Percentiles rank a stretch among this genome's conserved stretches.
These are phyloP conservation scores for Rhizoclosmatium sp. DNA, from an alignment of 192 early-diverging fungal genomes.

Conservation along the genomic window DNA sequence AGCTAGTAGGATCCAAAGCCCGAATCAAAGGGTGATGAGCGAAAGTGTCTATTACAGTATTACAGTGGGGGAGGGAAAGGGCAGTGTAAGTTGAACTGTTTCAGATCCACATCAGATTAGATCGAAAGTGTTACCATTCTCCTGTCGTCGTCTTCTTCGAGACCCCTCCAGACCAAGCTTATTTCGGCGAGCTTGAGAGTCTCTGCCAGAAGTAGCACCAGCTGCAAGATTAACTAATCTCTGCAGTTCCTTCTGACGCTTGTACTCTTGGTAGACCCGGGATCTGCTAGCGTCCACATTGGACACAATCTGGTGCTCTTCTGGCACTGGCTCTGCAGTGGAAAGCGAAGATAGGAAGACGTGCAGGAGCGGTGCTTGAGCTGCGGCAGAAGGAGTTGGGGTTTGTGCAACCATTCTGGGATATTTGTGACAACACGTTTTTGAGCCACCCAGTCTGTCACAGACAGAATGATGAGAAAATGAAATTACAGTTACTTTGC, in stretches of 20 bases:
- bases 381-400: neutral
- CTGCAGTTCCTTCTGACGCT: conserved; percentile 5
- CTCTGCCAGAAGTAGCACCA: neutral
- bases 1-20: neutral
- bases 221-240: neutral
- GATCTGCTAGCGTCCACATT: neutral
- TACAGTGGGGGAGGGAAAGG: neutral
- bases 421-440: too few species aligned
- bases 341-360: neutral
- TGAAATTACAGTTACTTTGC: too few species aligned
- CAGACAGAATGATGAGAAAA: too few species aligned
- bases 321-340: neutral
- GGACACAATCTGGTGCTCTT: neutral
- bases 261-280: neutral
- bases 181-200: neutral
- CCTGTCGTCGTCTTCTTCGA: neutral
- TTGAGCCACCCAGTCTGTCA: too few species aligned
- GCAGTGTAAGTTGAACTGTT: neutral
- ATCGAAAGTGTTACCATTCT: conserved; percentile 14
- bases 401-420: neutral
- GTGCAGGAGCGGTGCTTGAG: neutral
- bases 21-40: conserved; percentile 5
- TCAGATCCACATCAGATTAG: neutral
- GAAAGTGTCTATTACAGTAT: conserved; percentile 2
- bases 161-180: conserved; percentile 12